phyloP scores from a whole-genome alignment of 2,329 filamentous ascomycete species.

The Fusarium brevicatenulatum region DNA sequence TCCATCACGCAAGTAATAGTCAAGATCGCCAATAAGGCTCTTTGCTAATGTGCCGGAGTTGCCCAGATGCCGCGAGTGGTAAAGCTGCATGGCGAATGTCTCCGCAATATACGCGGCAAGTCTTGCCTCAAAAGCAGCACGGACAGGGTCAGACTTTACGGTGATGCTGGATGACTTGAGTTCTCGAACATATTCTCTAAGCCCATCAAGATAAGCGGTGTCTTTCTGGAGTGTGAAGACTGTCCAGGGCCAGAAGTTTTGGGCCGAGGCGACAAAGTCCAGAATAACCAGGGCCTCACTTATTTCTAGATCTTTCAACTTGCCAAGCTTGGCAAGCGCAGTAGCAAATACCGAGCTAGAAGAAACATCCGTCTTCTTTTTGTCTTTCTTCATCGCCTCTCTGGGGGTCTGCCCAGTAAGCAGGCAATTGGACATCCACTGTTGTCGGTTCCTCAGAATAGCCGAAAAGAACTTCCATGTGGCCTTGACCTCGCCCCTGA shows the following conservation, averaged over 20 bases:
- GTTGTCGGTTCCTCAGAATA: slow-evolving; percentile 88
- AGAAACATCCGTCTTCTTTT: slow-evolving; percentile 60
- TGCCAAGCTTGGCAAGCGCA: slow-evolving; percentile 76
- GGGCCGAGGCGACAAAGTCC: slow-evolving; percentile 86
- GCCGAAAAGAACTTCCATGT: slow-evolving; percentile 90
- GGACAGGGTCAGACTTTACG: slow-evolving; percentile 64
- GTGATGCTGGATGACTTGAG: slow-evolving; percentile 63
- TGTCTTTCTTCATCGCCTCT: slow-evolving; percentile 71
- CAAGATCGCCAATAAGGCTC: slow-evolving; percentile 76
- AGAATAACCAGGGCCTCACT: slow-evolving; percentile 78
- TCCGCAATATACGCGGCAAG: slow-evolving; percentile 87
- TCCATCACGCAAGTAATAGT: slow-evolving; percentile 82
- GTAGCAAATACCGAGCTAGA: slow-evolving; percentile 75
- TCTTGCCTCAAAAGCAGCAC: slow-evolving; percentile 70
- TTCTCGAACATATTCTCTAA: slow-evolving; percentile 75
- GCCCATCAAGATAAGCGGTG: slow-evolving; percentile 74
- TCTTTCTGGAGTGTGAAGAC: slow-evolving; percentile 83
- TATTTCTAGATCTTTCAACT: slow-evolving; percentile 71
- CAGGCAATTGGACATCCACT: slow-evolving; percentile 95
- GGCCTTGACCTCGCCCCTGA: slow-evolving; percentile 70
- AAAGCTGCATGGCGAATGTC: slow-evolving; percentile 89
- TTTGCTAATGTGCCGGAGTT: slow-evolving; percentile 73
- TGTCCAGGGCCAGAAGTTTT: slow-evolving; percentile 96
- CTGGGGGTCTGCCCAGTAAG: slow-evolving; percentile 88
- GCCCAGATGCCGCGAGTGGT: slow-evolving; percentile 82